Conservation (phyloP, 148 eudicot species). For the Rhododendron williamsianum region DNA sequence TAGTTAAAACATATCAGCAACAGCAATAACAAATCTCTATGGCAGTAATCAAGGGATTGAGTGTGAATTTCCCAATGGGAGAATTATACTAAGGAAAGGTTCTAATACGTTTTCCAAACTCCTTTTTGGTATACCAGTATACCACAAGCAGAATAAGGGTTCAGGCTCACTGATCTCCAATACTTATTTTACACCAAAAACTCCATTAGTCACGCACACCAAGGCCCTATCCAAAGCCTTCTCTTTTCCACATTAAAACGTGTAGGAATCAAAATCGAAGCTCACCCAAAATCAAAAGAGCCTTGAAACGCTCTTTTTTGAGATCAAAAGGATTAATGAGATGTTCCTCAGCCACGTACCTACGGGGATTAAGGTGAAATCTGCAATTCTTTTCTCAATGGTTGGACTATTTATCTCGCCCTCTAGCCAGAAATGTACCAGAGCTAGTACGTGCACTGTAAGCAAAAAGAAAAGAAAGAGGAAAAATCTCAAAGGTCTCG, state of each 20-base stretch:
- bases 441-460: slow-evolving; percentile 89
- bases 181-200: neutral
- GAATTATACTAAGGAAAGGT: too few species aligned
- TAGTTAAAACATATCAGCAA: neutral
- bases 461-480: neutral
- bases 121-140: neutral
- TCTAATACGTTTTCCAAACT: neutral
- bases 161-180: neutral
- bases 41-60: neutral
- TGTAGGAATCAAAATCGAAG: neutral
- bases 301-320: neutral
- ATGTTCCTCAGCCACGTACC: slow-evolving; percentile 43
- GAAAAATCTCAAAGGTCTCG: neutral
- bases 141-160: neutral
- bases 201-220: neutral
- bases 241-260: neutral
- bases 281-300: neutral
- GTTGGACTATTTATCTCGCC: slow-evolving; percentile 56
- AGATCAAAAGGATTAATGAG: neutral
- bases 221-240: neutral
- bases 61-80: neutral
- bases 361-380: slow-evolving; percentile 75
- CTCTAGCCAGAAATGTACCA: slow-evolving; percentile 77
- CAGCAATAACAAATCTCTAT: neutral
- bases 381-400: slow-evolving; percentile 89